Evolutionary conservation across 2,329 filamentous ascomycete species (phyloP), one percentile per base, ranked within the genome.

Genomic region (Diaporthe sp.): DNA sequence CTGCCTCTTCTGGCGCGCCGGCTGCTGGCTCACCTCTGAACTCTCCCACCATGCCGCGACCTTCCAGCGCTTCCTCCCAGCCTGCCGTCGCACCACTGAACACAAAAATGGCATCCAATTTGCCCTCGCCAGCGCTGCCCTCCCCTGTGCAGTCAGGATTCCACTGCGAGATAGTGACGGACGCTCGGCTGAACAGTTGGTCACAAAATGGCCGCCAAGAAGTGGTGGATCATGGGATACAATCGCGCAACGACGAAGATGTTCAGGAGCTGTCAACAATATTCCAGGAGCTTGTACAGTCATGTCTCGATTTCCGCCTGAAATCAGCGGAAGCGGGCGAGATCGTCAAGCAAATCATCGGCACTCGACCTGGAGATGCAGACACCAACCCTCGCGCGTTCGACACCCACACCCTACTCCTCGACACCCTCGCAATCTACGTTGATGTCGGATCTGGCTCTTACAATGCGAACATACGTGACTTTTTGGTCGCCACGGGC

Each of bases 241-340:
- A 92, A 79, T 92, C 93, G 65, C 90, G 92, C 79, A 86, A 90
- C 49, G 89, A 93, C 78, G 91, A 94, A 78, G 93, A 97, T 80
- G 86, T 90, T 10, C 87, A 93, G 61, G 90, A 92, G 74, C 86
- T 98, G 51, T 92, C 93, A 42, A 89, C 89, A 19, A 86, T 98
- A 31, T 95, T 96, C 79, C 95, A 98, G 85, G 97, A 99, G 82
- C 90, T 98, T 51, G 90, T 97, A 49, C 92, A 93, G 77, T 92
- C 94, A 46, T 92, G 93, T 25, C 85, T 97, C 17, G 92, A 95
- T 80, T 89, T 88, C 57, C 90, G 92, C 67, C 84, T 98, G 61
- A 87, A 90, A 53, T 88, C 94, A 3, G 82, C 84, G 8, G 93
- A 96, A 79, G 92, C 94, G 65, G 96, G 96, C 37, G 86, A 85